These are phyloP conservation scores for Echites panduratus DNA, from an alignment of 257 asterid genomes.

Conservation along the genomic window DNA sequence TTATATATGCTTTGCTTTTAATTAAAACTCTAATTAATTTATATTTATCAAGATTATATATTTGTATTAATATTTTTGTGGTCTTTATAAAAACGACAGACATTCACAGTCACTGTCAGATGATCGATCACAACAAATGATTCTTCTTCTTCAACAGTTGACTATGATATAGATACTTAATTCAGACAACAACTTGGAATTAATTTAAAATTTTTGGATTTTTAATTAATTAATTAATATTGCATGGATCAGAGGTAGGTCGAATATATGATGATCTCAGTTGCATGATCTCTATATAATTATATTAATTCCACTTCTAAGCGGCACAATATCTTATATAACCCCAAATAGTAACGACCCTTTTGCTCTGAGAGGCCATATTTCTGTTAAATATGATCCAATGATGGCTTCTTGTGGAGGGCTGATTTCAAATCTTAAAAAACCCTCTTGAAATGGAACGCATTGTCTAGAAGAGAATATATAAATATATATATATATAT, in stretches of 20 bases:
- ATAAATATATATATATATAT: too few species aligned
- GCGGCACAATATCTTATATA: neutral
- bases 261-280: neutral
- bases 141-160: too few species aligned
- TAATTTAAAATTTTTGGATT: neutral
- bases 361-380: neutral
- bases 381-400: neutral
- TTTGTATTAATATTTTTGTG: too few species aligned
- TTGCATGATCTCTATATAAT: neutral
- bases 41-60: too few species aligned
- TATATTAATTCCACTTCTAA: too few species aligned
- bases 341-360: neutral
- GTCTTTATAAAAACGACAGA: too few species aligned
- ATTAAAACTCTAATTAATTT: too few species aligned
- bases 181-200: neutral
- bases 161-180: too few species aligned
- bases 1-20: too few species aligned
- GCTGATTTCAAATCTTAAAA: neutral
- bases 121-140: too few species aligned
- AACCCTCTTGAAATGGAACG: neutral
- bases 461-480: neutral
- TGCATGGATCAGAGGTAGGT: neutral
- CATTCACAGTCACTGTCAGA: too few species aligned
- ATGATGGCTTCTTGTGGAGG: neutral
- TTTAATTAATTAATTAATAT: too few species aligned